Evolutionary conservation across 352 stramenopile species (phyloP), one percentile per base, ranked within the genome.

Genomic region (Pythium phragmitis): DNA sequence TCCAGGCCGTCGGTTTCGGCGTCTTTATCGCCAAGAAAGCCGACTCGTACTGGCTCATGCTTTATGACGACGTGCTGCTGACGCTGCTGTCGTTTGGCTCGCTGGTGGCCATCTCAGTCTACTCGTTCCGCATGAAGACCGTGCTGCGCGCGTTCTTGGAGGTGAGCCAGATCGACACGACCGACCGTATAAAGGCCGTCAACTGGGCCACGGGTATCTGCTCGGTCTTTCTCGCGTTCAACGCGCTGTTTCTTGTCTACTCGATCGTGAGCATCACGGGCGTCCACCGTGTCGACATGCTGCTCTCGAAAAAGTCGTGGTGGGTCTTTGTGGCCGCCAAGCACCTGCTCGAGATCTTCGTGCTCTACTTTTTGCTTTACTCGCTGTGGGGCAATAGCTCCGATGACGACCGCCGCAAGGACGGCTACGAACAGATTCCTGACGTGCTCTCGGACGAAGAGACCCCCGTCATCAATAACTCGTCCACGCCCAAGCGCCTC

Each of bases 101-200:
- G 54, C 79, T 98, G 14, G 76, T 97, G 2, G 96, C 93, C 46
- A 94, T 98, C 41, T 93, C 92, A 11, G 91, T 98, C 43, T 98
- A 98, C 74, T 97, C 87, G 49, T 97, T 97, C 74, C 79, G 93
- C 53, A 98, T 99, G 79, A 92, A 96, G 57, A 98, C 92, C 1
- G 96, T 99, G 51, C 75, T 99, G 9, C 94, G 92, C 53, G 98
- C 96, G 2, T 88, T 99, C 46, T 85, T 97, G 6, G 94, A 97
- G 42, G 96, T 99, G 21, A 98, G 97, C 62, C 94, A 98, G 73
- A 97, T 99, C 46, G 95, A 96, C 39, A 98, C 95, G 14, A 97
- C 98, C n/a, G 91, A 89, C 61, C 91, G 98, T 63, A 97, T 99
- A 39, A 95, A 94, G 63, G 87, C 94, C 4, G 97, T 99, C 50